Conservation (phyloP, 164 flowering plant species). For the Sedum album region DNA sequence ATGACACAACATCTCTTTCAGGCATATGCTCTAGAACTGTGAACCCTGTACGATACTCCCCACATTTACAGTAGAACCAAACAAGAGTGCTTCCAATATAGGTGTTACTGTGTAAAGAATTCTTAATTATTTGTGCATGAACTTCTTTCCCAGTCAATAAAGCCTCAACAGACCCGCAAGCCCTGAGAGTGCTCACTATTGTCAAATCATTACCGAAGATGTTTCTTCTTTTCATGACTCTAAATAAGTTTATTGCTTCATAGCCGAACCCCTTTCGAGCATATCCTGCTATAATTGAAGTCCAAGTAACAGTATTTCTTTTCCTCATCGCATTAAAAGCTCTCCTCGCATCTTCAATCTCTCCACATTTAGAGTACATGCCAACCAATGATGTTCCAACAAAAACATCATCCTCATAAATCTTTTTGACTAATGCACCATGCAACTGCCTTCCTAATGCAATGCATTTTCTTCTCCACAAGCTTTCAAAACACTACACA, state of each 20-base stretch:
- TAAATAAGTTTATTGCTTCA: conserved; percentile 59
- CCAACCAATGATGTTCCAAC: conserved; percentile 57
- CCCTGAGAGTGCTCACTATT: conserved; percentile 57
- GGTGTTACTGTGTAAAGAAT: conserved; percentile 28
- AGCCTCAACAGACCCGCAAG: conserved; percentile 58
- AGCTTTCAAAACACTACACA: conserved; percentile 60
- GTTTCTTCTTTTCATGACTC: conserved; percentile 56
- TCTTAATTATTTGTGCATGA: conserved; percentile 66
- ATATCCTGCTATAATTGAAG: conserved; percentile 72
- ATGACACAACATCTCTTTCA: conserved; percentile 65
- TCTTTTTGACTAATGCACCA: conserved; percentile 47
- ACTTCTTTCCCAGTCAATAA: conserved; percentile 55
- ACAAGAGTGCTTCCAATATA: conserved; percentile 68
- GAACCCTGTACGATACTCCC: conserved; percentile 31
- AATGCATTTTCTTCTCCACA: conserved; percentile 62
- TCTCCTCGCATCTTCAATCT: conserved; percentile 36
- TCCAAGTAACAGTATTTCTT: conserved; percentile 80
- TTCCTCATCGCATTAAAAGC: conserved; percentile 57
- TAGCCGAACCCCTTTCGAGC: conserved; percentile 64
- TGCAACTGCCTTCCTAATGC: conserved; percentile 66
- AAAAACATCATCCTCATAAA: conserved; percentile 49
- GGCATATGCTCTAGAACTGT: conserved; percentile 63
- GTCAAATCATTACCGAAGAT: conserved; percentile 54
- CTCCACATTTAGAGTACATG: conserved; percentile 77
- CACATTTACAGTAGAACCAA: conserved; percentile 78